Evolutionary conservation across 2,329 filamentous ascomycete genomes (phyloP).

Genomic region (Arthroderma sp.): DNA sequence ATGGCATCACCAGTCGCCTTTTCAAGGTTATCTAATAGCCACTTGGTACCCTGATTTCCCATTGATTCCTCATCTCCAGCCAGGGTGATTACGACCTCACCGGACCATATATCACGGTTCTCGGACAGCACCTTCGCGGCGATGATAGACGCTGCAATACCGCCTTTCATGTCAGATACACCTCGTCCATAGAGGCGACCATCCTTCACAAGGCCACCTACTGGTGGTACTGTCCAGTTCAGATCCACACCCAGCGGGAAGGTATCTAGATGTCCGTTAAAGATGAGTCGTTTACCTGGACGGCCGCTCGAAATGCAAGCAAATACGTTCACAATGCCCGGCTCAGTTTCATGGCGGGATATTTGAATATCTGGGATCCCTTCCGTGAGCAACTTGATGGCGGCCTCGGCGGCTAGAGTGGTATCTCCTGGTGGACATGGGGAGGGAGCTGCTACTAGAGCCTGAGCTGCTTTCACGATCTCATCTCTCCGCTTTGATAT

Average conservation of each 20-base stretch:
- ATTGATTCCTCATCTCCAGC: conserved; percentile 12
- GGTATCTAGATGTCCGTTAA: conserved; percentile 12
- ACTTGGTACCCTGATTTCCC: conserved; percentile 8
- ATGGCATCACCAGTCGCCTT: conserved; percentile 9
- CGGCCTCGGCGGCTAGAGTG: conserved; percentile 5
- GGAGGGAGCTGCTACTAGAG: conserved; percentile 6
- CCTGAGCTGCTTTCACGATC: conserved; percentile 3
- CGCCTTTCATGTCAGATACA: conserved; percentile 12
- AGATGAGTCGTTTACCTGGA: conserved; percentile 11
- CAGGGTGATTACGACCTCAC: conserved; percentile 11
- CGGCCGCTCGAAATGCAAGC: conserved; percentile 10
- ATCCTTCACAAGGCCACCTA: conserved; percentile 8
- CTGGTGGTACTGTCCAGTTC: conserved; percentile 6
- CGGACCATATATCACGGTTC: conserved; percentile 10
- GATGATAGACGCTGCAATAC: conserved; percentile 9
- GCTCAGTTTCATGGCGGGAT: conserved; percentile 5
- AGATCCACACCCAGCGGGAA: conserved; percentile 7
- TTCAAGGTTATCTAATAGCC: conserved; percentile 11
- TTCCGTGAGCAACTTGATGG: conserved; percentile 7
- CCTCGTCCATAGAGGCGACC: conserved; percentile 11
- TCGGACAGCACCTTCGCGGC: conserved; percentile 9
- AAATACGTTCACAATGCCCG: conserved; percentile 9
- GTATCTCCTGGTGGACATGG: conserved; percentile 11
- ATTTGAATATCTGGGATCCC: conserved; percentile 9
- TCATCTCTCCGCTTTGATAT: conserved; percentile 6